A percentile compares a stretch with the other conserved stretches of the same genome.
phyloP scores from a whole-genome alignment of 2,329 filamentous ascomycete genomes.

The Trichoderma asperellum region DNA sequence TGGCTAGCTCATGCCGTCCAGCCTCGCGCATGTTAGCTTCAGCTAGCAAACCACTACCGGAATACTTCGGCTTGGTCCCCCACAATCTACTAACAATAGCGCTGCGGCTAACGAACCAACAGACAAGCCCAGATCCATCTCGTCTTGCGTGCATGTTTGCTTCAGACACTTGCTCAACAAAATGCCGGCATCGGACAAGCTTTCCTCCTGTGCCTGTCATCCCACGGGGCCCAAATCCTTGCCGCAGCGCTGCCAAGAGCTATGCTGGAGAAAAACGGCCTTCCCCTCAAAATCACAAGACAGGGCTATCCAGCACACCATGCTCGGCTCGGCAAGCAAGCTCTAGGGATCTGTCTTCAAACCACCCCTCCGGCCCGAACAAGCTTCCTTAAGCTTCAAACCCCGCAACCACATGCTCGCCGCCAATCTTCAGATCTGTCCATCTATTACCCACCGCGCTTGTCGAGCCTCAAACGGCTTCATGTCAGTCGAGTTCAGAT shows the following conservation, averaged over 20 bases:
- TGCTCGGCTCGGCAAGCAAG: slow-evolving; percentile 14
- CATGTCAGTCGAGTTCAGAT: slow-evolving; percentile 10
- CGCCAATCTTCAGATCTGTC: slow-evolving; percentile 7
- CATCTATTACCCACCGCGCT: slow-evolving; percentile 5
- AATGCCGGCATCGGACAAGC: slow-evolving; percentile 17
- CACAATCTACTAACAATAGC: slow-evolving; percentile 28
- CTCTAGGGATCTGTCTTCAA: neutral
- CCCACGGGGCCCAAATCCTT: too few species aligned
- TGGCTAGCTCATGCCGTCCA: neutral
- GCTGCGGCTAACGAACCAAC: slow-evolving; percentile 16
- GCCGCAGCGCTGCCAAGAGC: neutral
- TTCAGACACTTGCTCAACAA: neutral
- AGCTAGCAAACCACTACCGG: slow-evolving; percentile 22
- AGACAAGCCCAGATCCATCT: neutral
- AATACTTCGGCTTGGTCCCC: slow-evolving; percentile 23
- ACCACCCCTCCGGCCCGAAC: slow-evolving; percentile 6
- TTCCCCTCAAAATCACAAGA: slow-evolving; percentile 20
- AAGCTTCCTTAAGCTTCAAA: neutral
- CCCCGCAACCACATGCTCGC: slow-evolving; percentile 16
- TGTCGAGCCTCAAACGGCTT: neutral
- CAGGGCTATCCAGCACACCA: neutral
- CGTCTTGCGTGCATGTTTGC: neutral
- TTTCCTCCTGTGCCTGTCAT: neutral
- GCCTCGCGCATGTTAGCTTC: slow-evolving; percentile 8
- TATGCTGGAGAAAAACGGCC: neutral